Percentiles rank a stretch among this genome's conserved stretches.
phyloP scores from a whole-genome alignment of 176 grass and related monocot species.

The Eragrostis nindensis region DNA sequence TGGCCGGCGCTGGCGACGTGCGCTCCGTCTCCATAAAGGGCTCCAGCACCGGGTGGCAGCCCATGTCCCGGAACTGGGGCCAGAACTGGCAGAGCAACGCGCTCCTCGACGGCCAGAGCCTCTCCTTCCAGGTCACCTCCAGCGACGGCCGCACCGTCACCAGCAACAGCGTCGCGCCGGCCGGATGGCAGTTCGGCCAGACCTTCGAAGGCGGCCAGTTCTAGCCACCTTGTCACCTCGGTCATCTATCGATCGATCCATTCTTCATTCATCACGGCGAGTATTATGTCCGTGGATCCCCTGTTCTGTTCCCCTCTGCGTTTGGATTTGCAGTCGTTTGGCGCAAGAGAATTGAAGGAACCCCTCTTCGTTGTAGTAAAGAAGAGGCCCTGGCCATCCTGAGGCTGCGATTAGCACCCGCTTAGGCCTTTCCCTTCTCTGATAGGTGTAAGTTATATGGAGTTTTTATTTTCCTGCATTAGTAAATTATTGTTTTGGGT shows the following conservation, averaged over 20 bases:
- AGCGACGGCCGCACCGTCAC: constrained; percentile 76
- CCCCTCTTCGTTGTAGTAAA: constrained; percentile 48
- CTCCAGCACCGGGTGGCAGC: constrained; percentile 68
- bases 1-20: constrained; percentile 81
- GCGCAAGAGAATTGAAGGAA: constrained; percentile 25
- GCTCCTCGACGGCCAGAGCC: constrained; percentile 70
- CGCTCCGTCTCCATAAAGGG: constrained; percentile 79
- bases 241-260: background rate
- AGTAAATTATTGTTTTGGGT: constrained; percentile 10
- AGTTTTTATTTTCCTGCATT: background rate
- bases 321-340: constrained; percentile 19
- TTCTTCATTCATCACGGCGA: background rate
- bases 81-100: constrained; percentile 99
- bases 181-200: constrained; percentile 84
- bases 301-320: too few relatives aligned
- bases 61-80: constrained; percentile 89
- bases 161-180: constrained; percentile 58
- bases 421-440: constrained; percentile 60
- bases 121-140: constrained; percentile 76
- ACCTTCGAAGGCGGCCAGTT: constrained; percentile 74
- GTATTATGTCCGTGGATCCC: constrained; percentile 23
- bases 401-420: constrained; percentile 91
- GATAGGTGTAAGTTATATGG: constrained; percentile 38
- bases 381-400: constrained; percentile 59
- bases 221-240: background rate